Base-by-base conservation (phyloP, 2,329 filamentous ascomycete species). In the Epichloe sp. region DNA sequence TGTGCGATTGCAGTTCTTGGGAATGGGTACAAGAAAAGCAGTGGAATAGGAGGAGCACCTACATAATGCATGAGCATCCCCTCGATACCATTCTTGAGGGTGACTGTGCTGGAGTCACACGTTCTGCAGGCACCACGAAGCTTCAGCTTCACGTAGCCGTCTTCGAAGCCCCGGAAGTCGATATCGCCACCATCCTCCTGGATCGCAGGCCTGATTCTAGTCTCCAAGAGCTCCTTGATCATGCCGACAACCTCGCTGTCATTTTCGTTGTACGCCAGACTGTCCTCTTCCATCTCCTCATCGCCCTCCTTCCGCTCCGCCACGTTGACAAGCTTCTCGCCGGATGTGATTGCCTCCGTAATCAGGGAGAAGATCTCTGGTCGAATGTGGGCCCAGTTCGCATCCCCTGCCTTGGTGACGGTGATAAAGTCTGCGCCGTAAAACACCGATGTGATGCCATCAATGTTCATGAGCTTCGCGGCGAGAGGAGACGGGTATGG, bases 181-280 rank as follows among this genome's bases (percentile, higher is more conserved):
- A 98, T 97, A 65, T 98, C 93, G 44, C 93, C 93, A 46, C 93
- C 93, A 59, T 98, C 93, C 66, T 97, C 93, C 67, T 97, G 93
- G 56, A 98, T 98, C 1, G 91, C 87, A 0, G 93, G 93, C 43
- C 93, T 79, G 62, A 98, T 95, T 55, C 93, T 78, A 26, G 93
- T 98, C 69, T 98, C 93, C 37, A 98, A 75, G 35, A 98, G 73
- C 71, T 98, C 93, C 72, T 97, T 95, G 71, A 98, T 97, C 93
- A 97, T 97, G 53, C 88, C 86, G 8, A 98, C 85, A 11, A 96
- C 88, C 69, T 98, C 93, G 58, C 83, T 85, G 65, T 98, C 93
- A 55, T 94, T 84, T 64, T 95, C 89, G 60, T 91, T 83, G 66
- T 91, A 95, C 21, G 80, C 80, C 48, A 95, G 72, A 54, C 80